phyloP scores from a whole-genome alignment of 345 rosid species.

The Gossypium australe region DNA sequence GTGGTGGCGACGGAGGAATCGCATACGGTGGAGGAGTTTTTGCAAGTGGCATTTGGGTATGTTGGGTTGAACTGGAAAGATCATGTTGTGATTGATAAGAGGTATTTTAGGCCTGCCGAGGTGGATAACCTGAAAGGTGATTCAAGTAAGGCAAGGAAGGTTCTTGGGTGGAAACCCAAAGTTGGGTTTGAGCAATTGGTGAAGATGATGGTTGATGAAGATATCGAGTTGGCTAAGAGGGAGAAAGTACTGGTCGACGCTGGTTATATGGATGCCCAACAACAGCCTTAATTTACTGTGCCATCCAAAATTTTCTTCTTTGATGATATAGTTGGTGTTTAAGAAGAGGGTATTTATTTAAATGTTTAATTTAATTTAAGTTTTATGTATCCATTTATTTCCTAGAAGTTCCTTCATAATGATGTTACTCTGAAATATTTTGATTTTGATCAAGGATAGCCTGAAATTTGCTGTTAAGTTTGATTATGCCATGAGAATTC shows the following conservation, averaged over 20 bases:
- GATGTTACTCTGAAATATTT: not conserved
- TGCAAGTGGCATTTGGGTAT: constrained; percentile 65
- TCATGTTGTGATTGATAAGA: constrained; percentile 41
- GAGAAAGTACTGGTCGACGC: constrained; percentile 84
- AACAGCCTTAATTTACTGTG: constrained; percentile 42
- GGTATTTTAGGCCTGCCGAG: constrained; percentile 42
- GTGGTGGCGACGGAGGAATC: constrained; percentile 95
- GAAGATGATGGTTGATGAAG: constrained; percentile 83
- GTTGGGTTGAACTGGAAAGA: constrained; percentile 48
- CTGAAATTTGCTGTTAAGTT: constrained; percentile 5
- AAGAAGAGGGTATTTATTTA: not conserved
- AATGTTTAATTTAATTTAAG: not conserved
- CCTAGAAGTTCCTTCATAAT: not conserved
- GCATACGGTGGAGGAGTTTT: constrained; percentile 85
- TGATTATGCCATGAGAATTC: constrained; percentile 1
- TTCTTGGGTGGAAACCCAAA: constrained; percentile 57
- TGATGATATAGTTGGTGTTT: not conserved
- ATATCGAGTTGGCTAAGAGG: constrained; percentile 62
- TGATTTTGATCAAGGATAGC: not conserved
- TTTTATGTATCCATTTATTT: constrained; percentile 7
- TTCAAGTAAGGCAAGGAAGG: constrained; percentile 13
- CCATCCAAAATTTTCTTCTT: not conserved
- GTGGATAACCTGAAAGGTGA: constrained; percentile 36
- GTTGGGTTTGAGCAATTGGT: constrained; percentile 72
- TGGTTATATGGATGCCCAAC: constrained; percentile 72